These are phyloP conservation scores for Ophiosphaerella narmari DNA, from an alignment of 2,329 filamentous ascomycete species.

Conservation along the genomic window DNA sequence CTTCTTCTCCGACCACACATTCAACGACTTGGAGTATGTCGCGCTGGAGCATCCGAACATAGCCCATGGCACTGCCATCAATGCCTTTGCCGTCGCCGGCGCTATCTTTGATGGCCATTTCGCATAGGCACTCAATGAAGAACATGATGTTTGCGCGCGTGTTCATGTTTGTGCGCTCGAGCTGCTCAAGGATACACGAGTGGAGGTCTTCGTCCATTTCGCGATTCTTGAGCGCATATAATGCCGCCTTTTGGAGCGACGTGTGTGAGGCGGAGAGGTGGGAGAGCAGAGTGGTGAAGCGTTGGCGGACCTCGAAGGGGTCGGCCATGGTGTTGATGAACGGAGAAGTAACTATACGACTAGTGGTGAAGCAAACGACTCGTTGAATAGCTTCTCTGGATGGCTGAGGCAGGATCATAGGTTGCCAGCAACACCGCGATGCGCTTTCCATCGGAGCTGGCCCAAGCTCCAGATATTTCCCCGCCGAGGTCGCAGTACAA, in stretches of 20 bases:
- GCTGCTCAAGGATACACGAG: conserved; percentile 93
- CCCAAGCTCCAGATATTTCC: conserved; percentile 15
- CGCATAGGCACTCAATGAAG: conserved; percentile 94
- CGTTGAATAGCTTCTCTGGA: too few relatives aligned
- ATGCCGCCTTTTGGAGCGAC: conserved; percentile 87
- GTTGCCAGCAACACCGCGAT: neutral
- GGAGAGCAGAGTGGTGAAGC: conserved; percentile 88
- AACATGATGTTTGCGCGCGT: conserved; percentile 98
- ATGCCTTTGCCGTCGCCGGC: conserved; percentile 73
- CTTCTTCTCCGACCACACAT: conserved; percentile 88
- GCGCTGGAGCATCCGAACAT: conserved; percentile 91
- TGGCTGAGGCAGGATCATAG: neutral
- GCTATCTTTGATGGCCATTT: conserved; percentile 76
- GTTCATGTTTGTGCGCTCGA: conserved; percentile 96
- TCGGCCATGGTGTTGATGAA: conserved; percentile 65
- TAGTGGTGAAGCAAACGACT: too few relatives aligned
- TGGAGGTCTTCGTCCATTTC: conserved; percentile 98
- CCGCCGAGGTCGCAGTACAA: conserved; percentile 17
- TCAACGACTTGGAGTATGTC: conserved; percentile 93
- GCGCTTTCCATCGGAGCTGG: conserved; percentile 29
- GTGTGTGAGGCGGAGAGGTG: conserved; percentile 89
- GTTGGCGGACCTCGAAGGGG: conserved; percentile 97
- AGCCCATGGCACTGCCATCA: conserved; percentile 69
- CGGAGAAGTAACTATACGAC: too few relatives aligned
- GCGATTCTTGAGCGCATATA: conserved; percentile 90